Base-by-base conservation (phyloP, 2,329 filamentous ascomycete genomes). In the Verticillium longisporum region DNA sequence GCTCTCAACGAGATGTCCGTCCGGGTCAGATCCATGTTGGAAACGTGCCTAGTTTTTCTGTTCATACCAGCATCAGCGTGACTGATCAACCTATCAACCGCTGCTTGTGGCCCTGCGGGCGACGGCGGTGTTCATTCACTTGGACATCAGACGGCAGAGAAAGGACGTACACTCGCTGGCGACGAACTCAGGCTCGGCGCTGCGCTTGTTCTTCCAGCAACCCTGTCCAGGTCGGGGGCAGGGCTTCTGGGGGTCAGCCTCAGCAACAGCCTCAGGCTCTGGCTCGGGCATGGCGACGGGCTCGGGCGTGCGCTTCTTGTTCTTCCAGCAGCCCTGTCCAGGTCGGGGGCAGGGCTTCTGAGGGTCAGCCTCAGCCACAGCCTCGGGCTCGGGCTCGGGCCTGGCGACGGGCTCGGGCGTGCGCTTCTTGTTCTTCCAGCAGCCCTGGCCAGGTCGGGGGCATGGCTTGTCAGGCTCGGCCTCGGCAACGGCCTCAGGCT, bases 151-250 rank as follows among this genome's bases (percentile, higher is more conserved):
- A 74, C 75, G 77, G 11, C 45, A 53, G 45, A 53, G 45, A 18
- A 31, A 18, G n/a, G 45, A 53, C 45, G 45, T 53, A 53, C 45
- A 53, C n/a, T 53, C 9, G 26, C 33, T 31, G 61, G 72, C 71
- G 15, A 71, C 64, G 33, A 75, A 69, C 32, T 75, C 68, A 14
- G 72, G 72, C 56, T 74, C 72, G 56, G 73, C 73, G 15, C 71
- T 74, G 60, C 77, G 73, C 67, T 73, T 72, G 45, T 55, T 77
- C 65, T 72, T 74, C 73, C 72, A 74, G 74, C 75, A 77, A 7
- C 68, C 61, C 66, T 72, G 66, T 55, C 74, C 72, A 33, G 70
- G 71, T 41, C 71, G 68, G 64, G 72, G 65, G 67, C 79, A 80
- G 11, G 33, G 31, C 33, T 21, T 15, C 21, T 58, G 21, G 6